Conservation (phyloP, 805 yeast genomes). For the Huiozyma naganishii region DNA sequence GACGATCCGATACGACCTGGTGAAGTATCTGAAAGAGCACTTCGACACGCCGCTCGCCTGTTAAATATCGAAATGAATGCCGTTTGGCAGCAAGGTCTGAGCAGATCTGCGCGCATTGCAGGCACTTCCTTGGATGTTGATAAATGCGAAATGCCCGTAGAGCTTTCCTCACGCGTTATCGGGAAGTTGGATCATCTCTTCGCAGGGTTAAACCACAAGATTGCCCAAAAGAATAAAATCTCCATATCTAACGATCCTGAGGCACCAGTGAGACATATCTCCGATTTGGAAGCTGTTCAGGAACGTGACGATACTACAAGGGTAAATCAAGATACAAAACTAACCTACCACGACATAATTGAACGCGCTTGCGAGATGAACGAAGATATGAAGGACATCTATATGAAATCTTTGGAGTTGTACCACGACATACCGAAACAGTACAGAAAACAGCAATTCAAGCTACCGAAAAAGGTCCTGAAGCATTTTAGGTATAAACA, state of each 20-base stretch:
- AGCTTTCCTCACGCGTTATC: slow-evolving; percentile 11
- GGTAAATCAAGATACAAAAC: slow-evolving; percentile 9
- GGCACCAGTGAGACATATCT: background rate
- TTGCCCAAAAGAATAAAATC: slow-evolving; percentile 18
- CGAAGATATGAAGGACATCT: slow-evolving; percentile 22
- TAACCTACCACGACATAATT: slow-evolving; percentile 22
- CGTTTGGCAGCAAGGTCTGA: slow-evolving; percentile 19
- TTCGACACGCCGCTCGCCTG: slow-evolving; percentile 18
- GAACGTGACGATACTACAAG: slow-evolving; percentile 3
- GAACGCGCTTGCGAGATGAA: slow-evolving; percentile 23
- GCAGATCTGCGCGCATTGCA: slow-evolving; percentile 10
- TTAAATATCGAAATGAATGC: slow-evolving; percentile 20
- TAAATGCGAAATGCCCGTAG: slow-evolving; percentile 13
- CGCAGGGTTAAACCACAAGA: slow-evolving; percentile 16
- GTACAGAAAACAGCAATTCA: slow-evolving; percentile 14
- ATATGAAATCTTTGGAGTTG: slow-evolving; percentile 24
- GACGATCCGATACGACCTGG: slow-evolving; percentile 8
- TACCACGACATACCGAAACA: slow-evolving; percentile 22
- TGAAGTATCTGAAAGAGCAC: slow-evolving; percentile 17
- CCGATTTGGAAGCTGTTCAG: background rate
- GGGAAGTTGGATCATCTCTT: slow-evolving; percentile 21
- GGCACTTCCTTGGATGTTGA: slow-evolving; percentile 16
- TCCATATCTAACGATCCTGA: slow-evolving; percentile 1
- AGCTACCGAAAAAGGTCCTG: slow-evolving; percentile 16
- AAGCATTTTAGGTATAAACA: slow-evolving; percentile 11